Percentiles rank a stretch among this genome's conserved stretches.
Conservation (phyloP, 352 stramenopile species). For the Globisporangium takayamanum region DNA sequence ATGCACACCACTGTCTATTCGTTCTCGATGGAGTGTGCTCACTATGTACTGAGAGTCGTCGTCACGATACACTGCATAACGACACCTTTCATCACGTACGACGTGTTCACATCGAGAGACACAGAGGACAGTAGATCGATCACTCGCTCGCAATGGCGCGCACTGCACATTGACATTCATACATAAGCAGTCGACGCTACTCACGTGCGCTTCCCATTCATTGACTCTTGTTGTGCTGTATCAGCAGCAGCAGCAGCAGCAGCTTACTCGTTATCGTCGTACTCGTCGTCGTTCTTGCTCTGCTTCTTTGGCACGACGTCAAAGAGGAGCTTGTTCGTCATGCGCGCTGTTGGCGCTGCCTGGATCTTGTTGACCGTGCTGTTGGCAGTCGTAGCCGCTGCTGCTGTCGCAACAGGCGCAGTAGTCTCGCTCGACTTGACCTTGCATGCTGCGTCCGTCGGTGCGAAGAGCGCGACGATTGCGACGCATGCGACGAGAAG, state of each 20-base stretch:
- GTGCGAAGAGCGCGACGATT: constrained; percentile 17
- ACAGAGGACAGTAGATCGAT: no score
- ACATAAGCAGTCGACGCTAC: not conserved
- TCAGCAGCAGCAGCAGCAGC: not conserved
- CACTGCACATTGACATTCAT: not conserved
- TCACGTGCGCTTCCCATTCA: not conserved
- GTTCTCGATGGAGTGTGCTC: not conserved
- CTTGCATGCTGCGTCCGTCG: constrained; percentile 23
- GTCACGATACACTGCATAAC: no score
- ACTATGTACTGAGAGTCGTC: no score
- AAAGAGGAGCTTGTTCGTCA: constrained; percentile 29
- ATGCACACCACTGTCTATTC: no score
- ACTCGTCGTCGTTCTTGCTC: constrained; percentile 4
- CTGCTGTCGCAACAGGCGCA: not conserved
- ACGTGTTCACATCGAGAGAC: no score
- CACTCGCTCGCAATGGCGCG: not conserved
- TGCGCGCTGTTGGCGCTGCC: constrained; percentile 18
- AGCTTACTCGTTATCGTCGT: constrained; percentile 1
- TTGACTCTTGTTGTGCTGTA: not conserved
- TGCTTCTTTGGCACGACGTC: constrained; percentile 17
- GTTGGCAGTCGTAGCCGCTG: not conserved
- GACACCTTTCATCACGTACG: no score
- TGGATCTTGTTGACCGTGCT: constrained; percentile 27
- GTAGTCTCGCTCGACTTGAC: constrained; percentile 18
- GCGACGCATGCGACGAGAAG: constrained; percentile 15